Percentiles rank a stretch among this genome's conserved stretches.
Evolutionary conservation across 495 filamentous ascomycete genomes (phyloP).

Genomic region (Cryomyces minteri): DNA sequence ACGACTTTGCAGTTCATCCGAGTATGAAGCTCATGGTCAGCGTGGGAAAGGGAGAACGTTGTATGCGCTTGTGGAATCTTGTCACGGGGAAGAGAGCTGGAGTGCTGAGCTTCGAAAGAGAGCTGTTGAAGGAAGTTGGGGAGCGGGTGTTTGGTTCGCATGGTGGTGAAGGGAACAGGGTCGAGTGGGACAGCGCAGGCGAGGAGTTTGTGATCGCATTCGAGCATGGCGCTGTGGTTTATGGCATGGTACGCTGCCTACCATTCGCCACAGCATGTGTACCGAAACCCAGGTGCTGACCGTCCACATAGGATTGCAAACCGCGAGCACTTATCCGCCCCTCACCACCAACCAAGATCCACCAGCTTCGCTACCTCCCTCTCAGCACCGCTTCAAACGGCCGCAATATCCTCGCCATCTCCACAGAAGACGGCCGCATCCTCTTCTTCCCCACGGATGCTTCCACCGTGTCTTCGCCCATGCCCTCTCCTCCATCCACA

Average conservation of each 20-base stretch:
- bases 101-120: slow-evolving; percentile 62
- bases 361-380: slow-evolving; percentile 55
- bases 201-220: slow-evolving; percentile 82
- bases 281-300: slow-evolving; percentile 5
- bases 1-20: slow-evolving; percentile 89
- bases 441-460: slow-evolving; percentile 45
- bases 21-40: slow-evolving; percentile 91
- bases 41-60: slow-evolving; percentile 72
- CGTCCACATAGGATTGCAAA: slow-evolving; percentile 40
- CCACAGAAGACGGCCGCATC: slow-evolving; percentile 85
- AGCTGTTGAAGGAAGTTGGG: slow-evolving; percentile 47
- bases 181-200: slow-evolving; percentile 57
- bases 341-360: slow-evolving; percentile 57
- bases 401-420: slow-evolving; percentile 45
- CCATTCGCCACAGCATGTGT: background rate
- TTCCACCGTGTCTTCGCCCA: slow-evolving; percentile 16
- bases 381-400: slow-evolving; percentile 23
- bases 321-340: slow-evolving; percentile 54
- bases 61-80: slow-evolving; percentile 90
- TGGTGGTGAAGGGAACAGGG: slow-evolving; percentile 58
- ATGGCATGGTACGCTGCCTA: slow-evolving; percentile 43
- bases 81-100: slow-evolving; percentile 92
- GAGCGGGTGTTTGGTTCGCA: slow-evolving; percentile 44
- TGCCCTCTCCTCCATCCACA: slow-evolving; percentile 3
- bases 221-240: slow-evolving; percentile 69